Evolutionary conservation across 169 alveolate genomes (phyloP), one percentile per base, ranked within the genome.

Genomic region (Plasmodium billcollinsi): DNA sequence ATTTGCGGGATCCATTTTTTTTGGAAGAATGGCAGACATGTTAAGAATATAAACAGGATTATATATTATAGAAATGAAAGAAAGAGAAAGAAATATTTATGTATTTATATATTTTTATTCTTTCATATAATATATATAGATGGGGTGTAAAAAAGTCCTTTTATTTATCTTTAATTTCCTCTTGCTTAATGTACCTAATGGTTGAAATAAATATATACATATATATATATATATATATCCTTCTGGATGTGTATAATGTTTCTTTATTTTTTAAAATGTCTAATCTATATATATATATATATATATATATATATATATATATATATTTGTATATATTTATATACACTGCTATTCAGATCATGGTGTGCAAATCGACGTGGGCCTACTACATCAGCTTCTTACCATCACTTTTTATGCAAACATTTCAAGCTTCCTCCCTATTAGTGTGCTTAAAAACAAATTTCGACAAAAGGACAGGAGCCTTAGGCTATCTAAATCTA

Each of bases 101-200:
- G 2, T n/a, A 29, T 9, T 20, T 62, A 15, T 15, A 8, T 8
- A 29, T 14, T 43, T 62, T 18, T 62, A n/a, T 74, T 8, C 52
- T 65, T 65, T 14, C 21, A 14, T 24, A 20, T 61, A 7, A 6
- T 20, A 61, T 61, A 56, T 21, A 45, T 58, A 78, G 89, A 49
- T 78, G 89, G 89, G 89, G 89, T 18, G 89, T 78, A 43, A 78
- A 78, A 63, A 78, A 50, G 20, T 63, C 89, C 71, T 78, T 78
- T 50, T 78, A 78, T 58, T 33, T 78, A 59, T 78, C 89, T 47
- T 61, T 78, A 8, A 14, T 50, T 24, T 78, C 74, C 65, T 78
- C 89, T 18, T 65, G 89, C 67, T 20, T 78, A 39, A 78, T 78
- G 89, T 78, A 78, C 45, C 62, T 78, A 12, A 18, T 78, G 89